Evolutionary conservation across 2,329 filamentous ascomycete species (phyloP).

Genomic region (Phialemoniopsis sp.): DNA sequence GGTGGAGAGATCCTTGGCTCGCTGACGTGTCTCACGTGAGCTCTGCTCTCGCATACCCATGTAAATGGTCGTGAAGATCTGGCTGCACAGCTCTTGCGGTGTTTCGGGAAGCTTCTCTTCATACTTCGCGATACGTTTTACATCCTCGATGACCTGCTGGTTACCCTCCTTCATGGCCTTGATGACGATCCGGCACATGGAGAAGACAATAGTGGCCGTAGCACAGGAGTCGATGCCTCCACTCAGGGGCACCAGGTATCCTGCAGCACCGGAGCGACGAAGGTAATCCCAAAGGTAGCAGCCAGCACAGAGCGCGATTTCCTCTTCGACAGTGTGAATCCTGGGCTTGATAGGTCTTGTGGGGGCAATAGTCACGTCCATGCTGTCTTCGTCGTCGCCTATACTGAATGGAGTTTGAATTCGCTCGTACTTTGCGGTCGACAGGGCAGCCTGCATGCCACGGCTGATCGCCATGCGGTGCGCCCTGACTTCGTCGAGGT

Average conservation of each 20-base stretch:
- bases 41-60: conserved; percentile 69
- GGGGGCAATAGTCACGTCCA: conserved; percentile 18
- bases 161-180: conserved; percentile 41
- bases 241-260: conserved; percentile 51
- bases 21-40: conserved; percentile 59
- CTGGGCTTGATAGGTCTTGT: conserved; percentile 34
- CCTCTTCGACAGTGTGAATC: conserved; percentile 59
- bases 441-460: conserved; percentile 51
- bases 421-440: conserved; percentile 36
- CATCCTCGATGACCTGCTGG: conserved; percentile 28
- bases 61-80: conserved; percentile 50
- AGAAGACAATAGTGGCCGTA: conserved; percentile 33
- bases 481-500: conserved; percentile 66
- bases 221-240: conserved; percentile 58
- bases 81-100: conserved; percentile 54
- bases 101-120: conserved; percentile 40
- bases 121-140: conserved; percentile 28
- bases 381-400: conserved; percentile 24
- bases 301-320: conserved; percentile 60
- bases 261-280: conserved; percentile 39
- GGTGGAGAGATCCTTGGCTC: conserved; percentile 56
- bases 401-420: conserved; percentile 31
- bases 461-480: conserved; percentile 54
- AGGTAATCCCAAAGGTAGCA: conserved; percentile 62
- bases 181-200: conserved; percentile 54